Conservation (phyloP, 345 rosid genomes). For the Diplotaxis tenuifolia region DNA sequence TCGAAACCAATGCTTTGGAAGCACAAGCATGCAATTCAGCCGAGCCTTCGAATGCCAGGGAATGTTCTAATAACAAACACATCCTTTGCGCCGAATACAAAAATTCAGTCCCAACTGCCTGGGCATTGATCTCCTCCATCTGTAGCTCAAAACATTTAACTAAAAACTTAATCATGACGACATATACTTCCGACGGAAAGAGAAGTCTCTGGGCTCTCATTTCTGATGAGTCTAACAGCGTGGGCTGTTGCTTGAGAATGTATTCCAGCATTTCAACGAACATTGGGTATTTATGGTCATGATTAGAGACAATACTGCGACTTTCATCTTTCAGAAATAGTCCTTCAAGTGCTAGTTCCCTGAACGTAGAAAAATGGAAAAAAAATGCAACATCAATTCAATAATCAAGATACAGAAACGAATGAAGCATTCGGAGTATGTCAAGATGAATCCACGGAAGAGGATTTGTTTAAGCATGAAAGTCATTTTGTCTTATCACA, state of each 20-base stretch:
- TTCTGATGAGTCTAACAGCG: constrained; percentile 62
- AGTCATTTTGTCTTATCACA: not conserved
- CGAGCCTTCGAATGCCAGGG: constrained; percentile 80
- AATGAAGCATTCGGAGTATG: constrained; percentile 10
- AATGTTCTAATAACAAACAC: constrained; percentile 82
- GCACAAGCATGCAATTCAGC: constrained; percentile 82
- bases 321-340: constrained; percentile 67
- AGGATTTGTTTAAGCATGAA: not conserved
- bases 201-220: constrained; percentile 70
- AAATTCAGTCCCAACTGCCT: constrained; percentile 57
- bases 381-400: not conserved
- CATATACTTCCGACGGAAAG: constrained; percentile 70
- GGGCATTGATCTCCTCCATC: constrained; percentile 51
- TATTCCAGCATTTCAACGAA: constrained; percentile 69
- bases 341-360: constrained; percentile 94
- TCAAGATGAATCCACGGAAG: not conserved
- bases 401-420: constrained; percentile 12
- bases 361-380: constrained; percentile 21
- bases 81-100: constrained; percentile 59
- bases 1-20: constrained; percentile 66
- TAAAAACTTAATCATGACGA: constrained; percentile 74
- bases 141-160: constrained; percentile 83
- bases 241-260: constrained; percentile 76
- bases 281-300: constrained; percentile 59
- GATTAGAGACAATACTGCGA: constrained; percentile 41